A percentile compares a stretch with the other conserved stretches of the same genome.
phyloP scores from a whole-genome alignment of 371 early-diverging fungal species.

The Lichtheimia ornata region DNA sequence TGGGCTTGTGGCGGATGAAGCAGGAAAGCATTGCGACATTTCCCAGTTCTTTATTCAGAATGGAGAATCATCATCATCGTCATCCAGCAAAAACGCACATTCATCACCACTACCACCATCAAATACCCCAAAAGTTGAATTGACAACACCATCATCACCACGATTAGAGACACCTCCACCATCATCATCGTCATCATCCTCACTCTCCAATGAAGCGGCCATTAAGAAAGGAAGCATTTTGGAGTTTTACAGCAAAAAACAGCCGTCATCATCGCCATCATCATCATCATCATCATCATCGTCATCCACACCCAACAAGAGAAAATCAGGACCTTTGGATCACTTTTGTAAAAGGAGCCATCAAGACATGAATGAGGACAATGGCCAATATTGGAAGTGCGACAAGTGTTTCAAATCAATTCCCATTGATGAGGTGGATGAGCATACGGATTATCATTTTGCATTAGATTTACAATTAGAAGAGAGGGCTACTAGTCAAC shows the following conservation, averaged over 20 bases:
- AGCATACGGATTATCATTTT: constrained; percentile 58
- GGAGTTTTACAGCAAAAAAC: constrained; percentile 1
- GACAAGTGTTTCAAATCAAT: constrained; percentile 40
- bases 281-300: not conserved
- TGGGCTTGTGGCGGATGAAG: constrained; percentile 25
- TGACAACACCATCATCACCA: not conserved
- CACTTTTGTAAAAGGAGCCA: constrained; percentile 3
- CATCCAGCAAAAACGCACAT: not conserved
- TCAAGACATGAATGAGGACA: not conserved
- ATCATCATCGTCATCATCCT: not conserved
- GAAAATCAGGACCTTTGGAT: not conserved
- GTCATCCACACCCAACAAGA: not conserved
- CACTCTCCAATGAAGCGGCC: not conserved
- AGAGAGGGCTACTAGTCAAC: constrained; percentile 2
- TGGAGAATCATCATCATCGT: too few relatives aligned
- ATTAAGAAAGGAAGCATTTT: too few relatives aligned
- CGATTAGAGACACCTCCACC: too few relatives aligned
- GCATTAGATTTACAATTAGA: constrained; percentile 34
- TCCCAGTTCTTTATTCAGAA: constrained; percentile 27
- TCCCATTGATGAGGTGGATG: constrained; percentile 22
- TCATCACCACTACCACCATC: not conserved
- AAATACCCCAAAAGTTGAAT: not conserved
- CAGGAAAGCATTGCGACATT: constrained; percentile 28
- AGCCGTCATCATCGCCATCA: not conserved
- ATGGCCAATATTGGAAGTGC: constrained; percentile 20